Evolutionary conservation across 2,329 filamentous ascomycete genomes (phyloP).

Genomic region (Colletotrichum magnum): DNA sequence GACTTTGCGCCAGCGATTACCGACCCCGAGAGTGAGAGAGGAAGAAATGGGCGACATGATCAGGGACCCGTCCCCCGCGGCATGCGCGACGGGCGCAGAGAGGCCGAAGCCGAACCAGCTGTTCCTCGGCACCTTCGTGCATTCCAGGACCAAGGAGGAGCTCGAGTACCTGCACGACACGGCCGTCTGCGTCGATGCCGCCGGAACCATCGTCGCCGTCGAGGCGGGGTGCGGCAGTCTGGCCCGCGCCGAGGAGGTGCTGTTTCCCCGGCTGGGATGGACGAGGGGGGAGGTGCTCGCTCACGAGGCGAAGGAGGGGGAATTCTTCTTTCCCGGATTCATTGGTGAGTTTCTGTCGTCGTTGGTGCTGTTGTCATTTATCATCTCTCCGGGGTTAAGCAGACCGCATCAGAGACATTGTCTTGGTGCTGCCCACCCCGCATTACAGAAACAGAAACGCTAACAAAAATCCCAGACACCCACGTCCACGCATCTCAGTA

Average conservation of each 20-base stretch:
- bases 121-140: conserved; percentile 69
- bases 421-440: neutral
- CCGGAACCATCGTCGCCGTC: conserved; percentile 66
- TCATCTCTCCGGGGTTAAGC: neutral
- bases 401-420: too few relatives aligned
- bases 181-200: conserved; percentile 64
- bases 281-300: conserved; percentile 53
- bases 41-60: conserved; percentile 38
- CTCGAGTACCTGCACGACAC: conserved; percentile 67
- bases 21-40: neutral
- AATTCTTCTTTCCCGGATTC: conserved; percentile 89
- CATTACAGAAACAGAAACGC: neutral
- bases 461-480: conserved; percentile 74
- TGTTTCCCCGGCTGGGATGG: conserved; percentile 64
- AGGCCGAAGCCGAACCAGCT: conserved; percentile 54
- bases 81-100: neutral
- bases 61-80: conserved; percentile 23
- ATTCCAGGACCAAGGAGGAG: conserved; percentile 62
- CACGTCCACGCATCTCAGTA: conserved; percentile 97
- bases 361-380: neutral
- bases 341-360: conserved; percentile 68
- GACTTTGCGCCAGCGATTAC: neutral
- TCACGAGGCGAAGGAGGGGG: conserved; percentile 57
- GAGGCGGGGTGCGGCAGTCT: conserved; percentile 53
- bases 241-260: conserved; percentile 48